Base-by-base conservation (phyloP, 2,329 filamentous ascomycete genomes). In the Nothophoma quercina region DNA sequence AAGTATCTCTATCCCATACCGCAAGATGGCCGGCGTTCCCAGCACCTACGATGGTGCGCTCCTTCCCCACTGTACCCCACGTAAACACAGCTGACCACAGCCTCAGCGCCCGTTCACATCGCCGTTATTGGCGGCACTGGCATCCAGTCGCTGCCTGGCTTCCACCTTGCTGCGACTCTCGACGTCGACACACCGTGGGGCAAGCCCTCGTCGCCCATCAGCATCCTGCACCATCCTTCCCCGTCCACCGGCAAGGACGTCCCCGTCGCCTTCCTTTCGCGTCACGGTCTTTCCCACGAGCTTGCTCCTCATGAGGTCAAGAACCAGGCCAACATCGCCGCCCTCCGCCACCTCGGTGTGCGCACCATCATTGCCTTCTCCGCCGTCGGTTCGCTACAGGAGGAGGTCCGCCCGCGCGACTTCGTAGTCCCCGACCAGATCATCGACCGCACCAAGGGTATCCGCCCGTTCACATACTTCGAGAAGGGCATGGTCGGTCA, bases 381-480 rank as follows among this genome's bases (percentile, higher is more conserved):
- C 60, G 95, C 95, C 40, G 95, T 99, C 51, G 95, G 95, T 58
- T 93, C 89, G 68, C 80, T 99, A 72, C 91, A 89, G 73, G 95
- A 97, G 79, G 85, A 91, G 70, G 93, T 99, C 75, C 91, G 90
- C 78, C 95, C 95, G 34, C 89, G 95, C 78, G 95, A 99, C 80
- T 99, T 99, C 75, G 90, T 98, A 43, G 84, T 99, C 10, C 95
- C 93, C 0, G 92, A 97, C 77, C 95, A 99, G 80, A 85, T 96
- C 74, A 97, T 98, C 73, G 95, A 99, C 79, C 90, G 93, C 58
- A 98, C 93, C 63, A 98, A 97, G 84, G 95, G 93, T 46, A 83
- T 96, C 58, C 84, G 95, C 7, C 92, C 93, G 2, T 97, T 93
- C 75, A 98, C 95, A 21, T 99, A 96, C 80, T 99, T 98, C 73